Base-by-base conservation (phyloP, 768 basidiomycete genomes). In the Psilocybe cyanescens region DNA sequence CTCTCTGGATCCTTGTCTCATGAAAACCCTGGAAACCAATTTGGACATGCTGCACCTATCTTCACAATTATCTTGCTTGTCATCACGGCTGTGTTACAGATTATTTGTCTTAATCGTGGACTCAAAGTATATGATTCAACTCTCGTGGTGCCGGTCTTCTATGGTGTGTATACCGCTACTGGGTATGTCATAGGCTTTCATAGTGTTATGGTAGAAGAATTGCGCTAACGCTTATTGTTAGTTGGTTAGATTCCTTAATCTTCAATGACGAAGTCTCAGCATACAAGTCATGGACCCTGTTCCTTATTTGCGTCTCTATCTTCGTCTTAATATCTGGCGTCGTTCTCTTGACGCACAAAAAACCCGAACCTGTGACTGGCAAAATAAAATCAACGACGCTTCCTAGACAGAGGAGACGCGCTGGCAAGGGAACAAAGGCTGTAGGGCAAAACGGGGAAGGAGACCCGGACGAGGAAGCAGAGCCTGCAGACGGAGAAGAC, bases 141-240 rank as follows among this genome's bases (percentile, higher is more conserved):
- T 0, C 75, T 97, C 0, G 94, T 97, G 16, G 95, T 97, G 0
- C 96, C 97, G 0, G 89, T 96, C 12, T 97, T 98, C 72, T 98
- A 97, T 71, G 94, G 94, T 8, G 88, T 95, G 8, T 96, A 95
- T 70, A 95, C 94, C 0, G 91, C 90, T 2, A 82, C 85, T 24
- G 92, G 93, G 86, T 92, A 71, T 48, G 83, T 75, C 19, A 39
- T 51, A 41, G 31, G 11, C 9, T 14, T 5, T 55, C 47, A 49
- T 24, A 19, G n/a, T 24, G 8, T 11, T 39, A 16, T 55, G 16
- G 12, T 4, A 29, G 50, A 19, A 14, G 8, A 35, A 37, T 41
- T 24, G 39, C 19, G 55, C 28, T 57, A 46, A 39, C 54, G 8
- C 55, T 59, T 47, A 68, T 14, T 70, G 56, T 31, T 39, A 83